Evolutionary conservation across 805 yeast species (phyloP).

Genomic region (Pichia thaimueangensis): DNA sequence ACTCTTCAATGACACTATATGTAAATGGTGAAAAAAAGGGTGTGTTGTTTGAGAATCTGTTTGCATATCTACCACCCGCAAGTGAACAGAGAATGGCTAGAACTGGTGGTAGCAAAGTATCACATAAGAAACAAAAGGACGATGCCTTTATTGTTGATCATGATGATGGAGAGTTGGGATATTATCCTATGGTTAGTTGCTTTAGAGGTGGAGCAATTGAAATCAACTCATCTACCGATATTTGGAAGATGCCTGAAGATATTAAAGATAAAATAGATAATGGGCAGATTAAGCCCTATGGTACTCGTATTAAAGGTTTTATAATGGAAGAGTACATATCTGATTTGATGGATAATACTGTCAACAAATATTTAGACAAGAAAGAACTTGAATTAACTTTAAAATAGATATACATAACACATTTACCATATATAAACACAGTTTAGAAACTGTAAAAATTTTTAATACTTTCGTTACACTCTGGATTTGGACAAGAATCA

Average conservation of each 20-base stretch:
- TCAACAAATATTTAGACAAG: constrained; percentile 47
- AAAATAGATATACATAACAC: not conserved
- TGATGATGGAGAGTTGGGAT: constrained; percentile 85
- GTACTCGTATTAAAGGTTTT: constrained; percentile 56
- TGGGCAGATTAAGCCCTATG: constrained; percentile 41
- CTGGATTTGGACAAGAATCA: constrained; percentile 28
- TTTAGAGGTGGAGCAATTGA: constrained; percentile 72
- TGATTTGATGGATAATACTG: constrained; percentile 83
- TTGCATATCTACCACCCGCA: constrained; percentile 75
- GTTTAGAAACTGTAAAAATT: constrained; percentile 14
- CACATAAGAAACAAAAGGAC: constrained; percentile 1
- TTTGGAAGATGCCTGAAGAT: constrained; percentile 40
- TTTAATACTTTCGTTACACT: constrained; percentile 20
- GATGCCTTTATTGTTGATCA: constrained; percentile 27
- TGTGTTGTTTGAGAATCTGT: constrained; percentile 57
- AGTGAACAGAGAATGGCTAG: constrained; percentile 39
- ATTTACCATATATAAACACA: no score
- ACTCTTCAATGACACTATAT: constrained; percentile 61
- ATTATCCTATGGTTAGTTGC: constrained; percentile 84
- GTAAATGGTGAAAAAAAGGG: constrained; percentile 73
- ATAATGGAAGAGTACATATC: constrained; percentile 76
- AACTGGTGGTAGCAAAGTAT: not conserved
- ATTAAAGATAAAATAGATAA: constrained; percentile 21
- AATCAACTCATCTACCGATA: constrained; percentile 62
- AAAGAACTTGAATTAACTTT: constrained; percentile 11